These are phyloP conservation scores for Diplosphaera chodatii DNA, from an alignment of 139 green algal species.

Conservation along the genomic window DNA sequence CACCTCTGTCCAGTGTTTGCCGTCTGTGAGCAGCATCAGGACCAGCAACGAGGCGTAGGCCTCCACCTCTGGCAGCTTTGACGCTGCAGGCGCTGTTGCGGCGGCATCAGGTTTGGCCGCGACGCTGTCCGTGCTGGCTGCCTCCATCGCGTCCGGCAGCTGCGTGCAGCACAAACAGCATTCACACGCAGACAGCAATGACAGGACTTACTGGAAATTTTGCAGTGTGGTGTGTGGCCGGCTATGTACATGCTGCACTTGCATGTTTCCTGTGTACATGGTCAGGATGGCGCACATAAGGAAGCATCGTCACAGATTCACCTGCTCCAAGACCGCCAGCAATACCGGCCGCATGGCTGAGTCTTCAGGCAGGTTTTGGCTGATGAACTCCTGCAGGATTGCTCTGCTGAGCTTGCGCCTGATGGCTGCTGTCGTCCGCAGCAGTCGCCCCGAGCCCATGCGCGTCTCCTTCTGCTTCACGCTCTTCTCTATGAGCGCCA, in stretches of 20 bases:
- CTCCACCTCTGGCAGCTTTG: slow-evolving; percentile 81
- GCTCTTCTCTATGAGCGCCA: slow-evolving; percentile 60
- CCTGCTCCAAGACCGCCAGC: slow-evolving; percentile 36
- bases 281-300: no score
- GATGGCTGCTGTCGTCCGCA: slow-evolving; percentile 64
- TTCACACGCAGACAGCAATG: no score
- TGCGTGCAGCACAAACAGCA: neutral
- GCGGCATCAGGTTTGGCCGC: neutral
- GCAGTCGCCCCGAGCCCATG: slow-evolving; percentile 56
- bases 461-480: slow-evolving; percentile 80
- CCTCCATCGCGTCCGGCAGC: slow-evolving; percentile 25
- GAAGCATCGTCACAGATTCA: slow-evolving; percentile 9
- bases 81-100: neutral
- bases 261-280: no score
- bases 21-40: slow-evolving; percentile 71
- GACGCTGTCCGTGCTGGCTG: neutral
- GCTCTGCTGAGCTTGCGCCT: slow-evolving; percentile 45
- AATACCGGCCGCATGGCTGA: slow-evolving; percentile 24
- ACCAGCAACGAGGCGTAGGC: slow-evolving; percentile 74
- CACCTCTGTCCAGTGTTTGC: slow-evolving; percentile 63
- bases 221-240: neutral
- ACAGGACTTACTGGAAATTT: neutral
- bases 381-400: slow-evolving; percentile 50
- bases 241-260: no score
- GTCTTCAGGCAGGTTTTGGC: slow-evolving; percentile 27